Conservation (phyloP, 495 filamentous ascomycete genomes). For the Tuber borchii region DNA sequence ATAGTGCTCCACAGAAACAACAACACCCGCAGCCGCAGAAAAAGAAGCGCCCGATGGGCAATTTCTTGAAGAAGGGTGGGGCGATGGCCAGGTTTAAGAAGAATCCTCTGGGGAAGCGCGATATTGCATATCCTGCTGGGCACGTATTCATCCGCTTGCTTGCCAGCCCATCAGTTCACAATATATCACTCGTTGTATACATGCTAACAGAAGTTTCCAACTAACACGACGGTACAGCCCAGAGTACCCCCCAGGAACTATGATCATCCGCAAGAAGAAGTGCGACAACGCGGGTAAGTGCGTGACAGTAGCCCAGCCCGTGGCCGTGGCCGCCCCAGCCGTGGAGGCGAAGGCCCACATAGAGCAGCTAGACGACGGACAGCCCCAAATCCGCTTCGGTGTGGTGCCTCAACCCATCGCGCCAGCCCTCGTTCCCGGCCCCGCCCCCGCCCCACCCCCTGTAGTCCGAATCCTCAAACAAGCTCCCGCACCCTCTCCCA, state of each 20-base stretch:
- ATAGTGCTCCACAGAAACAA: conserved; percentile 5
- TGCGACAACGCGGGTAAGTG: conserved; percentile 7
- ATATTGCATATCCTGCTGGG: conserved; percentile 26
- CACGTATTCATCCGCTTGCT: conserved; percentile 5
- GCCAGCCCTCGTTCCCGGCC: neutral
- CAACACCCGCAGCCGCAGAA: conserved; percentile 15
- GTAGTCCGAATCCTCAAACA: neutral
- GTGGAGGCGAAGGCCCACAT: neutral
- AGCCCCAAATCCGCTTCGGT: conserved; percentile 6
- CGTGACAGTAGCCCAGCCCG: conserved; percentile 8
- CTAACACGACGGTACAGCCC: conserved; percentile 14
- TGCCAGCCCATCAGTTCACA: neutral
- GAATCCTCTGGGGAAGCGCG: conserved; percentile 23
- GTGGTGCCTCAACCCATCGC: conserved; percentile 2
- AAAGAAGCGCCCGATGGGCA: neutral
- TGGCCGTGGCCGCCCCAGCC: neutral
- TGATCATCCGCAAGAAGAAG: conserved; percentile 17
- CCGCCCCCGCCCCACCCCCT: neutral
- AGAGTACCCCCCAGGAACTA: conserved; percentile 32
- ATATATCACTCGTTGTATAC: conserved; percentile 10
- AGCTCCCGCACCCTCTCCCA: neutral
- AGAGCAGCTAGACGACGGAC: conserved; percentile 15
- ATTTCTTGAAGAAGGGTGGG: neutral
- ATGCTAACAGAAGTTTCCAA: conserved; percentile 1
- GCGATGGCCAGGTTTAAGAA: conserved; percentile 3